These are phyloP conservation scores for Scedosporium dehoogii DNA, from an alignment of 2,329 filamentous ascomycete genomes.

Conservation along the genomic window DNA sequence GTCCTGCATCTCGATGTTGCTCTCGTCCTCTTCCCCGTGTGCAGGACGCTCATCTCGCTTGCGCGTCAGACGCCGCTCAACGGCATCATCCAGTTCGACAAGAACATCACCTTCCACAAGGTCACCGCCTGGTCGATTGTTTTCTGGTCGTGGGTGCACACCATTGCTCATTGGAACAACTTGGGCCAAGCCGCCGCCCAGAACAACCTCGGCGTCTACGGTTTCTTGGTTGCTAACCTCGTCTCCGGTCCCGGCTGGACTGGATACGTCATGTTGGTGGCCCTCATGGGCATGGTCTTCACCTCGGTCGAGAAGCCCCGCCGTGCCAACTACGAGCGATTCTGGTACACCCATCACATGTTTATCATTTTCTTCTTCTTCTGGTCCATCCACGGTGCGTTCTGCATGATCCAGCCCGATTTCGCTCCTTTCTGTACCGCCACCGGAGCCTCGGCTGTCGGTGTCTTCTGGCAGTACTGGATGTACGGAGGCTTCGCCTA, in stretches of 20 bases:
- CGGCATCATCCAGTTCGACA: conserved; percentile 80
- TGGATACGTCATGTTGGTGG: conserved; percentile 73
- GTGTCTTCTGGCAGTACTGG: conserved; percentile 87
- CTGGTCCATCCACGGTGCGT: conserved; percentile 82
- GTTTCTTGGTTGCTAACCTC: conserved; percentile 69
- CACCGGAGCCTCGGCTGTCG: conserved; percentile 53
- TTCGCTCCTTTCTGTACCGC: conserved; percentile 68
- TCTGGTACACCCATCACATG: conserved; percentile 86
- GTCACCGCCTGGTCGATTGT: conserved; percentile 79
- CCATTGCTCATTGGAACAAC: conserved; percentile 81
- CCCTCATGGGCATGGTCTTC: conserved; percentile 66
- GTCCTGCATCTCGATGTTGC: conserved; percentile 75
- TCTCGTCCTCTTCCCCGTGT: conserved; percentile 71
- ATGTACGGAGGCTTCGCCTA: conserved; percentile 76
- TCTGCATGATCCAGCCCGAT: conserved; percentile 85
- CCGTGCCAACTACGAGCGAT: conserved; percentile 75
- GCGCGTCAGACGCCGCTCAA: conserved; percentile 72
- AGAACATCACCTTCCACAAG: conserved; percentile 85
- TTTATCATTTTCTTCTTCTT: conserved; percentile 85
- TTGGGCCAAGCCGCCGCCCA: conserved; percentile 66
- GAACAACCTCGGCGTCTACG: conserved; percentile 68
- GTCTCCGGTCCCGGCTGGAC: conserved; percentile 76
- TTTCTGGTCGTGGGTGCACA: conserved; percentile 81
- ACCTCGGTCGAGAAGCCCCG: conserved; percentile 71
- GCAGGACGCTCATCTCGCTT: conserved; percentile 74